Base-by-base conservation (phyloP, 1,284 basidiomycete species). In the Rhodotorula sp. region DNA sequence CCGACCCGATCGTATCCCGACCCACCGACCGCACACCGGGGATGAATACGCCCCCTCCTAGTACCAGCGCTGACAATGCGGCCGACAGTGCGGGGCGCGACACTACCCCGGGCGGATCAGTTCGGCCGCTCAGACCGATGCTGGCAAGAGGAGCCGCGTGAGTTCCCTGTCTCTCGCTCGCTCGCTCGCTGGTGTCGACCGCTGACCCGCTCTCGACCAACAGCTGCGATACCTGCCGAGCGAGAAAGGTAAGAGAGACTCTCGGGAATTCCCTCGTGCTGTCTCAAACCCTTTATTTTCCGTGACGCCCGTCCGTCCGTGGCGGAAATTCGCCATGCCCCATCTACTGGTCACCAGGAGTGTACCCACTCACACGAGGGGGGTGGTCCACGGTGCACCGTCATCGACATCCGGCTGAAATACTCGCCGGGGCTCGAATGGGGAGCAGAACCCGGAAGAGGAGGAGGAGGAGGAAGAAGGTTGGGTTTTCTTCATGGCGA, bases 131-230 rank as follows among this genome's bases (percentile, higher is more conserved):
- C 20, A 8, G 73, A 34, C 62, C 64, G 4, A 75, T 75, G 73
- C 59, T 75, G 21, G 73, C 73, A 1, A 43, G 73, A 5, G 73
- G 73, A 10, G 73, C 73, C 26, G 73, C 73, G 73, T 75, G 26
- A 39, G 73, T 70, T 2, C 48, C 20, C 31, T 5, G 18, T 6
- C 23, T 15, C 7, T 10, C 23, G 46, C 23, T 5, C n/a, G 3
- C 23, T 59, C 23, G 39, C 47, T 47, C 51, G 29, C 39, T 16
- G 14, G 21, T 21, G n/a, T n/a, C n/a, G n/a, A n/a, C n/a, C n/a
- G n/a, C n/a, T n/a, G n/a, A n/a, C n/a, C n/a, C n/a, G n/a, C n/a
- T n/a, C n/a, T n/a, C n/a, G n/a, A n/a, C n/a, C n/a, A n/a, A n/a
- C n/a, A n/a, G n/a, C n/a, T n/a, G n/a, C 52, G 73, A 75, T 49